Conservation (phyloP, 2,329 filamentous ascomycete species). For the Fusarium sp. region DNA sequence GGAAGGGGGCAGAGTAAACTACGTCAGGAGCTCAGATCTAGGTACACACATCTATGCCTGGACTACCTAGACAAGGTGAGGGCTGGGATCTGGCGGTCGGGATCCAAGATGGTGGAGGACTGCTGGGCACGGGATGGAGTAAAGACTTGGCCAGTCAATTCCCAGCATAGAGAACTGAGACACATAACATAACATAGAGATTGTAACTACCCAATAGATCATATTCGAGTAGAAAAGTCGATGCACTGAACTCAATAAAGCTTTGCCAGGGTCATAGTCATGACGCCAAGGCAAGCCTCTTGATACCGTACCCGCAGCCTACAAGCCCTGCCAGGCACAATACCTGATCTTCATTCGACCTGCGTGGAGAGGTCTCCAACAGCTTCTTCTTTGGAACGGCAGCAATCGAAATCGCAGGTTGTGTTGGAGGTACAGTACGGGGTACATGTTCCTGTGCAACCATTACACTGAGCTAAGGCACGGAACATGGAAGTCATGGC, state of each 20-base stretch:
- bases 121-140: conserved; percentile 5
- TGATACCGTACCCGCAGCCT: background rate
- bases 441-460: conserved; percentile 30
- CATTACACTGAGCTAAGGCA: conserved; percentile 28
- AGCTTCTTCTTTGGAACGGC: conserved; percentile 1
- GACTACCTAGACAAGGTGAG: conserved; percentile 14
- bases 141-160: background rate
- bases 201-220: background rate
- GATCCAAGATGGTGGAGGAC: conserved; percentile 24
- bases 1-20: conserved; percentile 15
- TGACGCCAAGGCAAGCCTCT: background rate
- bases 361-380: conserved; percentile 1
- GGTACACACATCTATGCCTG: background rate
- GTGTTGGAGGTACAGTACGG: conserved; percentile 13
- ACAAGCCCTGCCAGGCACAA: conserved; percentile 8
- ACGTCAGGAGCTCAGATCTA: conserved; percentile 36
- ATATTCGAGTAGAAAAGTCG: background rate
- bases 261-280: background rate
- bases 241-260: background rate
- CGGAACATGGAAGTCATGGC: conserved; percentile 31
- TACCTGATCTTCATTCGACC: background rate
- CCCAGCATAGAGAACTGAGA: background rate
- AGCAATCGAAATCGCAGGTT: background rate
- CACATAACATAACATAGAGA: background rate
- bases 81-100: conserved; percentile 20